Evolutionary conservation across 2,329 filamentous ascomycete genomes (phyloP).

Genomic region (Eutypa lata): DNA sequence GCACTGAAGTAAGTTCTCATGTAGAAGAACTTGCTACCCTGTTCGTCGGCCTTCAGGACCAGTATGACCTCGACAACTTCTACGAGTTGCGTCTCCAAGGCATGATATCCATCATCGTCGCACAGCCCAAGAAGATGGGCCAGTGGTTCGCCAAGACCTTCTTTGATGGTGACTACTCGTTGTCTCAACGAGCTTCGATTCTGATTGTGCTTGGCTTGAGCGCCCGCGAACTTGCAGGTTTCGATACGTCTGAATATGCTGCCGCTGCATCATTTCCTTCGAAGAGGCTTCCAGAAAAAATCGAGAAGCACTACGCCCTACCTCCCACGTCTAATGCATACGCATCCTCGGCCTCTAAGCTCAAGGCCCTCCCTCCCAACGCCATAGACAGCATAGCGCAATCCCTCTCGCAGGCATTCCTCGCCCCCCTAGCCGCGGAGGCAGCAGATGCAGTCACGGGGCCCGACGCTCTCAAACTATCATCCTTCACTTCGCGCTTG

Average conservation of each 20-base stretch:
- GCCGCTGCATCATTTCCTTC: constrained; percentile 66
- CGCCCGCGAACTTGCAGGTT: constrained; percentile 80
- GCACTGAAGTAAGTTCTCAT: constrained; percentile 83
- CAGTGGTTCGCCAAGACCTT: constrained; percentile 82
- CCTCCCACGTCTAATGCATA: constrained; percentile 22
- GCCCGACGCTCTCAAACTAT: constrained; percentile 81
- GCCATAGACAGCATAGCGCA: constrained; percentile 67
- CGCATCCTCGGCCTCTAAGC: constrained; percentile 29
- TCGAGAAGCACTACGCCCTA: constrained; percentile 67
- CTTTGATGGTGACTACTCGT: constrained; percentile 88
- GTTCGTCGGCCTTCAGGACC: constrained; percentile 79
- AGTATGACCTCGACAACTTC: constrained; percentile 78
- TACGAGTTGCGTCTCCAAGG: constrained; percentile 71
- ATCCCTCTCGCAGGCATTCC: constrained; percentile 66
- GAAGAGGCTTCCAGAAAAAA: constrained; percentile 69
- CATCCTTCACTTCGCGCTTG: constrained; percentile 81
- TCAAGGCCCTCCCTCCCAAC: constrained; percentile 52
- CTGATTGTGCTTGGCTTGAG: constrained; percentile 79
- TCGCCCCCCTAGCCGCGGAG: constrained; percentile 76
- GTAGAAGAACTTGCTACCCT: constrained; percentile 74
- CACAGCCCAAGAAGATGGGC: constrained; percentile 73
- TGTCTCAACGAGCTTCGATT: constrained; percentile 78
- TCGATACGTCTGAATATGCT: constrained; percentile 56
- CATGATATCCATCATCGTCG: constrained; percentile 77
- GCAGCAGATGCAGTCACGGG: constrained; percentile 79